Conservation (phyloP, 1,139 yeast species). For the Citeromyces hawaiiensis region DNA sequence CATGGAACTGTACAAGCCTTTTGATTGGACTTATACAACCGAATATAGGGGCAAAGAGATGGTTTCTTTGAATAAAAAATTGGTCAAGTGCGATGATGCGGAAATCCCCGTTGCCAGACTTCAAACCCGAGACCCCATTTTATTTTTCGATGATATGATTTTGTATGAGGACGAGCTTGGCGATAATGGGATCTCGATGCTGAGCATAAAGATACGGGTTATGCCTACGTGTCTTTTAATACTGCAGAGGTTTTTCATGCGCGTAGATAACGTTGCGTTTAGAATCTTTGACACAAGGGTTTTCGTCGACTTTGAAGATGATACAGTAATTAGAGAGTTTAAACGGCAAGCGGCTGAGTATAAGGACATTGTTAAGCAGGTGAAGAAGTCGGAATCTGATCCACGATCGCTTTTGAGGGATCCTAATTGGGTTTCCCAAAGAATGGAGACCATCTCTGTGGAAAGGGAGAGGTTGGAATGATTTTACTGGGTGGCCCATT, state of each 20-base stretch:
- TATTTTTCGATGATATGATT: slow-evolving; percentile 80
- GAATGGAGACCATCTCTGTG: slow-evolving; percentile 10
- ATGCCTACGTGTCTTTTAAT: slow-evolving; percentile 74
- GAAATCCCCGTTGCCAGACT: slow-evolving; percentile 60
- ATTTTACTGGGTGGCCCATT: no score
- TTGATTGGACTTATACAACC: slow-evolving; percentile 94
- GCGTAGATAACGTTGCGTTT: slow-evolving; percentile 84
- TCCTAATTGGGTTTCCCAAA: slow-evolving; percentile 45
- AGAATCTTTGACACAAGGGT: slow-evolving; percentile 77
- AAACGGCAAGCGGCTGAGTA: slow-evolving; percentile 63
- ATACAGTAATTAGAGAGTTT: slow-evolving; percentile 60
- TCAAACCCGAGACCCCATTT: slow-evolving; percentile 67
- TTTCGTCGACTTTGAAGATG: slow-evolving; percentile 62
- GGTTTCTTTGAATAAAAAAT: slow-evolving; percentile 4
- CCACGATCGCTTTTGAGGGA: slow-evolving; percentile 72
- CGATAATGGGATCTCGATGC: slow-evolving; percentile 81
- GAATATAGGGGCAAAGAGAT: slow-evolving; percentile 49
- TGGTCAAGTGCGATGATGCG: slow-evolving; percentile 11
- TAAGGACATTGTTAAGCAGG: slow-evolving; percentile 32
- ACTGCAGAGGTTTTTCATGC: slow-evolving; percentile 62
- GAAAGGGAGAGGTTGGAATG: slow-evolving; percentile 11
- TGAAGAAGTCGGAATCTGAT: slow-evolving; percentile 37
- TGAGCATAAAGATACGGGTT: slow-evolving; percentile 72
- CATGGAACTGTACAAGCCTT: slow-evolving; percentile 56
- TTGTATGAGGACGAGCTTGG: slow-evolving; percentile 92